Base-by-base conservation (phyloP, 1,284 basidiomycete genomes). In the Apiotrichum mycotoxinovorans region DNA sequence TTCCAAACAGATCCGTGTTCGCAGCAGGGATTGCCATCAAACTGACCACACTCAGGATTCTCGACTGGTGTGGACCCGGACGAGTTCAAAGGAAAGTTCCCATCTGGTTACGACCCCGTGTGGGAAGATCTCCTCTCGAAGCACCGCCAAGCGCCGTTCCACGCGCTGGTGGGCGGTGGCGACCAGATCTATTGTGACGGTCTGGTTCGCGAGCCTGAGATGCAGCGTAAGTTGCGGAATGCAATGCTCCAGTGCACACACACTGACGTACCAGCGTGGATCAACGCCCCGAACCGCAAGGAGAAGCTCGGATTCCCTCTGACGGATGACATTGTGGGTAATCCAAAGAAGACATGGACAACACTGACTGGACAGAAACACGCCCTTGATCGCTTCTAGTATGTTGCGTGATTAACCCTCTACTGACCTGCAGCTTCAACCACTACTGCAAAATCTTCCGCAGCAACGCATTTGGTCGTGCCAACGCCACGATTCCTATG, bases 391-490 rank as follows among this genome's bases (percentile, higher is more conserved):
- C 83, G 92, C 47, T 84, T 79, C 75, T 79, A 79, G 70, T 73
- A 46, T 55, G 71, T 46, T 18, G 3, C 4, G 18, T 18, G 33
- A 22, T 3, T 14, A 1, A n/a, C n/a, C n/a, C n/a, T 15, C 17
- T n/a, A 34, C 51, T 58, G 43, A 53, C 44, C 30, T 4, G 2
- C 57, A 72, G 70, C 72, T 93, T 92, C 81, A 89, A 88, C 66
- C 92, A 96, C 71, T 98, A 97, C 77, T 93, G 90, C 66, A 83
- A 86, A 52, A 77, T 81, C 51, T 98, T 96, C 79, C 83, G 92
- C 57, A 84, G 84, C 47, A 94, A 94, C 10, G 91, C 91, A 0
- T 98, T 98, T 74, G 90, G 91, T 1, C 82, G 88, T 54, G 92
- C 94, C 5, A 97, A 96, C 73, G 86, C 89, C 55, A 87, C 77